phyloP scores from a whole-genome alignment of 768 basidiomycete species.

The Hemileccinum rubropunctum region DNA sequence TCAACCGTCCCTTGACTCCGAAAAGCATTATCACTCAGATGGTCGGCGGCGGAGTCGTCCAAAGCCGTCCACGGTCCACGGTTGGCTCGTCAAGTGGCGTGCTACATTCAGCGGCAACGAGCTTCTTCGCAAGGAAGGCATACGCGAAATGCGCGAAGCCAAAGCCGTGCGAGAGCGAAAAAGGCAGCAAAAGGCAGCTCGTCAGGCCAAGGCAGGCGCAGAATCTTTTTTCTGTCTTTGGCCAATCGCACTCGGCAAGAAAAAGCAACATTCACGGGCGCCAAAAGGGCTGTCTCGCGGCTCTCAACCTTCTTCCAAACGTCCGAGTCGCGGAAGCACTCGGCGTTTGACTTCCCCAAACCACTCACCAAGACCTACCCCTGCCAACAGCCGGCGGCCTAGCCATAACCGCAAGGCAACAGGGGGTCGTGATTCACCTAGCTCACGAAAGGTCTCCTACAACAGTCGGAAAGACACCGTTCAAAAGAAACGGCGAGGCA shows the following conservation, averaged over 20 bases:
- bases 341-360: slow-evolving; percentile 11
- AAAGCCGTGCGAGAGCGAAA: slow-evolving; percentile 32
- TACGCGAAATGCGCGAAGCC: slow-evolving; percentile 68
- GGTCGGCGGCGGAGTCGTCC: slow-evolving; percentile 46
- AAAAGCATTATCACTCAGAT: slow-evolving; percentile 33
- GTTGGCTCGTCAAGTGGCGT: slow-evolving; percentile 78
- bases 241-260: slow-evolving; percentile 25
- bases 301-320: slow-evolving; percentile 13
- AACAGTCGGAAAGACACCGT: slow-evolving; percentile 9
- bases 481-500: slow-evolving; percentile 10
- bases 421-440: slow-evolving; percentile 5
- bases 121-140: slow-evolving; percentile 59
- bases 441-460: slow-evolving; percentile 20
- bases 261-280: slow-evolving; percentile 8
- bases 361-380: slow-evolving; percentile 16
- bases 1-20: background rate
- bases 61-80: slow-evolving; percentile 61
- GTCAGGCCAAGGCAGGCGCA: slow-evolving; percentile 15
- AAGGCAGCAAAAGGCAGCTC: slow-evolving; percentile 22
- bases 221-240: slow-evolving; percentile 23
- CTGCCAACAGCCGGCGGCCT: slow-evolving; percentile 17
- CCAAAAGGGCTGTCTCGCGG: slow-evolving; percentile 2
- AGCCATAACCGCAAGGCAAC: slow-evolving; percentile 13
- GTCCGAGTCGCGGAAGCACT: slow-evolving; percentile 6
- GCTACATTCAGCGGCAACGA: slow-evolving; percentile 69